Evolutionary conservation across 345 rosid species (phyloP).

Genomic region (Dimocarpus longan): DNA sequence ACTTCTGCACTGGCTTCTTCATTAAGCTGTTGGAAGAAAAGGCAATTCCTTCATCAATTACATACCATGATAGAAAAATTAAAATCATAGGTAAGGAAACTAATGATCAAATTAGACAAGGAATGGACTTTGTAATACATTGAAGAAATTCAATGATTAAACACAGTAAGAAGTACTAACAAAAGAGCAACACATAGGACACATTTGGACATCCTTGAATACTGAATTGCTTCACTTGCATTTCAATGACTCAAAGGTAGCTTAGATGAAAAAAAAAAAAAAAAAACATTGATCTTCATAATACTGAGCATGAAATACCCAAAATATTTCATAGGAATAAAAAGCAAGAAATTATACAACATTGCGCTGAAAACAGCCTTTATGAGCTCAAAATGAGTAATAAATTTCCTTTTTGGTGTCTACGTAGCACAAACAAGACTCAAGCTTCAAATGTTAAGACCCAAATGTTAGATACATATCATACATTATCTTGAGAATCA

Average conservation of each 20-base stretch:
- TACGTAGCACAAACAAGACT: too few species aligned
- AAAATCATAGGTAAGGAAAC: background rate
- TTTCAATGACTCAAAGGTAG: background rate
- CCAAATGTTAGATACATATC: too few species aligned
- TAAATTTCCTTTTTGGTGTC: background rate
- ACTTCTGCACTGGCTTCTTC: slow-evolving; percentile 50
- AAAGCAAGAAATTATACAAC: background rate
- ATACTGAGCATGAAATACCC: too few species aligned
- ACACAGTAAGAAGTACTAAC: background rate
- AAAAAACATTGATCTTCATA: too few species aligned
- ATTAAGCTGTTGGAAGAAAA: slow-evolving; percentile 29
- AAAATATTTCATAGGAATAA: too few species aligned
- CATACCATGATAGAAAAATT: background rate
- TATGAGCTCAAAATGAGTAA: background rate
- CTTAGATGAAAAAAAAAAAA: too few species aligned
- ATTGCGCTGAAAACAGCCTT: background rate
- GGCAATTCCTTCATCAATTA: background rate
- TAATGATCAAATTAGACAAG: too few species aligned
- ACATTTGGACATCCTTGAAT: background rate
- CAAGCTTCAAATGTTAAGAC: too few species aligned
- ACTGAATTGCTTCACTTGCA: background rate
- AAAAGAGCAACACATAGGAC: background rate
- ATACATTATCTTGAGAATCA: too few species aligned
- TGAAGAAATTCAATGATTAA: too few species aligned
- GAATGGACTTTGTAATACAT: too few species aligned